Evolutionary conservation across 164 flowering plant species (phyloP).

Genomic region (Kingdonia uniflora): DNA sequence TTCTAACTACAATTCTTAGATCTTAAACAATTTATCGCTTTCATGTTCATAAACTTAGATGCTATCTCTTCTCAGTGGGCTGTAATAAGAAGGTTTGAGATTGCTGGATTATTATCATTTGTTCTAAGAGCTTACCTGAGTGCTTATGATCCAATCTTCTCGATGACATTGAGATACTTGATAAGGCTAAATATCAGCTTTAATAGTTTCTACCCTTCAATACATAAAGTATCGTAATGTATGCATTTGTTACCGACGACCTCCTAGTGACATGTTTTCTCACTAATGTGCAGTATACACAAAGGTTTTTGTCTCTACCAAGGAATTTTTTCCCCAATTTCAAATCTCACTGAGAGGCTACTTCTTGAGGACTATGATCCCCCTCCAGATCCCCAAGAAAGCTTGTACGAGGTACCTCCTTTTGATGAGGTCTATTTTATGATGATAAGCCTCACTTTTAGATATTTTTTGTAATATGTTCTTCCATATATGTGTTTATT

Average conservation of each 20-base stretch:
- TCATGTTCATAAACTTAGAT: constrained; percentile 1
- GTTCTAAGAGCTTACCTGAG: constrained; percentile 75
- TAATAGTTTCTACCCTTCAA: constrained; percentile 1
- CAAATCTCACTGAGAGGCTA: constrained; percentile 78
- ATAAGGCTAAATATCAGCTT: constrained; percentile 49
- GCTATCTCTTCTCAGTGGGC: constrained; percentile 73
- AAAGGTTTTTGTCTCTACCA: constrained; percentile 79
- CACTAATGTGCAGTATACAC: constrained; percentile 60
- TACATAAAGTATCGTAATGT: too few species aligned
- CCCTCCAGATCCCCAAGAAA: constrained; percentile 72
- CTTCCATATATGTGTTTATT: constrained; percentile 3
- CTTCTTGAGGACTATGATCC: constrained; percentile 88
- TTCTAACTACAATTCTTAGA: background rate
- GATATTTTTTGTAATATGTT: background rate
- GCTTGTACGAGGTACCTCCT: constrained; percentile 70
- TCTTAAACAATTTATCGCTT: background rate
- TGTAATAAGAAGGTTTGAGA: constrained; percentile 68
- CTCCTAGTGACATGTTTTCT: background rate
- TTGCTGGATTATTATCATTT: constrained; percentile 79
- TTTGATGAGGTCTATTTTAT: constrained; percentile 78
- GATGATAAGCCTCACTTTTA: background rate
- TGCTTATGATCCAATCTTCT: constrained; percentile 89
- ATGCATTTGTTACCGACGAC: constrained; percentile 3
- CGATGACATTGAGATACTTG: constrained; percentile 92
- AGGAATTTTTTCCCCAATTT: constrained; percentile 80